Conservation (phyloP, 441 rosid species). For the Macaranga tanarius region DNA sequence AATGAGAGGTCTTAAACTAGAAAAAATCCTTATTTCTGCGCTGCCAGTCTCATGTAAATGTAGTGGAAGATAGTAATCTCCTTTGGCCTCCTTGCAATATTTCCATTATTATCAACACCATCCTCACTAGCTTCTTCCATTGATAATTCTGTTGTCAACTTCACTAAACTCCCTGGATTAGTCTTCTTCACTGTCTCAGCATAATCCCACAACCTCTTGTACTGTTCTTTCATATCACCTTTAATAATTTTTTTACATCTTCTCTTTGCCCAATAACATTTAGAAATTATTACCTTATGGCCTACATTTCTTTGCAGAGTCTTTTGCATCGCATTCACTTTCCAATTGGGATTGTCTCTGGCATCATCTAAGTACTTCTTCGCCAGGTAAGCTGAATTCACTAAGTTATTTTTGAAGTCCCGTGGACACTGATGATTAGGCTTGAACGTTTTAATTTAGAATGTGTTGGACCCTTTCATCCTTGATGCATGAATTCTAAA, state of each 20-base stretch:
- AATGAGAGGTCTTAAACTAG: too few relatives aligned
- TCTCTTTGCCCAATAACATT: not conserved
- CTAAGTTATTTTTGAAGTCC: not conserved
- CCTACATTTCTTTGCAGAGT: not conserved
- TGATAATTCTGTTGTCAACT: not conserved
- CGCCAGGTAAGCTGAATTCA: not conserved
- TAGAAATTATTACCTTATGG: rapidly evolving
- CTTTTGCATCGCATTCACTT: not conserved
- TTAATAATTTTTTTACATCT: not conserved
- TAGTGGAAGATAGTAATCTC: too few relatives aligned
- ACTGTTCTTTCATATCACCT: not conserved
- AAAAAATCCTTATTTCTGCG: too few relatives aligned
- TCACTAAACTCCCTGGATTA: not conserved
- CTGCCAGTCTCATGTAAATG: too few relatives aligned
- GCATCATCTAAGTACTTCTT: not conserved
- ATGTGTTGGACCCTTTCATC: not conserved
- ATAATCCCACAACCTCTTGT: not conserved
- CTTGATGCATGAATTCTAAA: not conserved
- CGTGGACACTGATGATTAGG: not conserved
- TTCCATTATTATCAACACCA: too few relatives aligned
- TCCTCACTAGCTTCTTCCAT: too few relatives aligned
- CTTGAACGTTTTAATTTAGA: not conserved
- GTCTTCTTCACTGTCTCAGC: not conserved
- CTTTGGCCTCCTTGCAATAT: too few relatives aligned
- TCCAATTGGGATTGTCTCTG: not conserved